A percentile compares a stretch with the other conserved stretches of the same genome.
Conservation (phyloP, 2,329 filamentous ascomycete species). For the Alternaria sp. region DNA sequence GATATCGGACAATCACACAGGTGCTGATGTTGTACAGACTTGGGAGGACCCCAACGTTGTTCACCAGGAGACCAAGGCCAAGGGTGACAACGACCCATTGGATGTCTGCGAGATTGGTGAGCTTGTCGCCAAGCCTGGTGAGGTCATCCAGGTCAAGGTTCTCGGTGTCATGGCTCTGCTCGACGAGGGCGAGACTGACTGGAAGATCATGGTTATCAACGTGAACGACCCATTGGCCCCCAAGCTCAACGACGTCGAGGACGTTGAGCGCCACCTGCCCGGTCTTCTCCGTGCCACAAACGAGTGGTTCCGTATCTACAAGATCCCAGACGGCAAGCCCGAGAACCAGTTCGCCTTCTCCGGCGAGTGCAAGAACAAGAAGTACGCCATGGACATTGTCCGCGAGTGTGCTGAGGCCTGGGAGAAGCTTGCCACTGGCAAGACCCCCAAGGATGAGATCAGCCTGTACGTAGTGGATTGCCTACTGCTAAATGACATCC, state of each 20-base stretch:
- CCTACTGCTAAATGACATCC: constrained; percentile 28
- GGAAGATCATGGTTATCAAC: constrained; percentile 99
- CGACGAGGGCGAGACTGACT: constrained; percentile 99
- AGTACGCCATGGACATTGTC: constrained; percentile 95
- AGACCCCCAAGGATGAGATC: constrained; percentile 79
- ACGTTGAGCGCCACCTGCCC: constrained; percentile 97
- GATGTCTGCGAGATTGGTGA: constrained; percentile 99
- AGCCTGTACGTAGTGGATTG: constrained; percentile 74
- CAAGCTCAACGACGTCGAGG: constrained; percentile 98
- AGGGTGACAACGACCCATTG: constrained; percentile 98
- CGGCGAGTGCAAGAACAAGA: constrained; percentile 99
- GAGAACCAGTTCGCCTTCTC: constrained; percentile 99
- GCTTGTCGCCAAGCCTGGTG: constrained; percentile 92
- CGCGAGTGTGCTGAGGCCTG: constrained; percentile 96
- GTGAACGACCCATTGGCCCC: constrained; percentile 94
- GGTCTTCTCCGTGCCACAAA: constrained; percentile 97
- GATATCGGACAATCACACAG: constrained; percentile 36
- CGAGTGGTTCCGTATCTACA: constrained; percentile 99
- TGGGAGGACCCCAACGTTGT: constrained; percentile 98
- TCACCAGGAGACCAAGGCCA: constrained; percentile 99
- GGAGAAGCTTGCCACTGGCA: constrained; percentile 94
- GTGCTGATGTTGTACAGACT: constrained; percentile 68
- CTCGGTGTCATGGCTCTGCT: constrained; percentile 99
- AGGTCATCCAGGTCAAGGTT: constrained; percentile 99
- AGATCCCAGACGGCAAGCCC: constrained; percentile 99